These are phyloP conservation scores for Psilocybe mexicana DNA, from an alignment of 1,284 basidiomycete genomes.

Conservation along the genomic window DNA sequence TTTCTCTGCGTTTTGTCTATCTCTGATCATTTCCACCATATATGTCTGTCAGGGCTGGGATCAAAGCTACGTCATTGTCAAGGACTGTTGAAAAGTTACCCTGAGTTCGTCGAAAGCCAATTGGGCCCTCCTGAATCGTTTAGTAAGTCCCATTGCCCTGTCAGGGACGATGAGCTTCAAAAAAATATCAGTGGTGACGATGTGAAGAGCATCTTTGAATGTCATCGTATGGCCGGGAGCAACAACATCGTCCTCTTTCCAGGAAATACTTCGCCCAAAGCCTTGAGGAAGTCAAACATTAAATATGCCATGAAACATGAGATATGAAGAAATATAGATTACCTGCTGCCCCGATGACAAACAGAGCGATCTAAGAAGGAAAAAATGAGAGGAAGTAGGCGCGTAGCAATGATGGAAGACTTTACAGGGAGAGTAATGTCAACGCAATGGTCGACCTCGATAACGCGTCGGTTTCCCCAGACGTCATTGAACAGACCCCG, in stretches of 20 bases:
- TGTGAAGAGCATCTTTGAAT: constrained; percentile 57
- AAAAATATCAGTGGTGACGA: constrained; percentile 44
- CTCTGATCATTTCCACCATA: constrained; percentile 56
- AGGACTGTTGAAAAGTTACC: constrained; percentile 30
- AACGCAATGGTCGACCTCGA: constrained; percentile 36
- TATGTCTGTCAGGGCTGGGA: constrained; percentile 38
- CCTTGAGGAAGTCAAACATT: constrained; percentile 26
- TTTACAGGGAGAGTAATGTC: constrained; percentile 51
- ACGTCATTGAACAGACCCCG: constrained; percentile 41
- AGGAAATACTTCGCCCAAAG: constrained; percentile 54
- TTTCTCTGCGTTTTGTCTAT: constrained; percentile 40
- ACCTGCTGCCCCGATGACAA: constrained; percentile 58
- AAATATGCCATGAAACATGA: not conserved
- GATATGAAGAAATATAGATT: not conserved
- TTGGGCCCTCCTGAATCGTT: constrained; percentile 35
- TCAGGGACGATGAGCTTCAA: constrained; percentile 45
- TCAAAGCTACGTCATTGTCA: not conserved
- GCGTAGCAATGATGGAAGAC: not conserved
- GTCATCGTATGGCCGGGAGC: constrained; percentile 51
- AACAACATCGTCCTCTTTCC: constrained; percentile 43
- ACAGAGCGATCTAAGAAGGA: constrained; percentile 48
- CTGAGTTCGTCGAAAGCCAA: constrained; percentile 50
- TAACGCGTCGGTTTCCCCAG: constrained; percentile 33
- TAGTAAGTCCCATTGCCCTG: constrained; percentile 44
- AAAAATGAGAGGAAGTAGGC: not conserved